Base-by-base conservation (phyloP, 148 eudicot genomes). In the Amaranthus hypochondriacus region DNA sequence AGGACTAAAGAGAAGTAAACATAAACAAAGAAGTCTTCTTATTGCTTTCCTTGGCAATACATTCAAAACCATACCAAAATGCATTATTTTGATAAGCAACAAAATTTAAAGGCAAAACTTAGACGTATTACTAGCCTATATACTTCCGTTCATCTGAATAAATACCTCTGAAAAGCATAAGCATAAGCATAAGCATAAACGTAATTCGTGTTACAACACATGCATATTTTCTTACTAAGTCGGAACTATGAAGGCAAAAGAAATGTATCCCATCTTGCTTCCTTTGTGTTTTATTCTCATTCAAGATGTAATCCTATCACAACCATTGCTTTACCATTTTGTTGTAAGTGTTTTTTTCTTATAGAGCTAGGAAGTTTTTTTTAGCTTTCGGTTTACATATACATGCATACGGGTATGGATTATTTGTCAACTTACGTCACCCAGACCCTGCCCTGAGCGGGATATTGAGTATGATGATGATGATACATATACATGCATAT, bases 291-390 rank as follows among this genome's bases (percentile, higher is more conserved):
- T 70, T 43, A 5, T 70, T 12, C 21, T 79, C 9, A 13, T 51
- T 55, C 49, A 75, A 13, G 11, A 52, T 44, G 14, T 50, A n/a
- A 21, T 52, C 48, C 68, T 50, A 39, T 44, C 44, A 5, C 58
- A 79, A 2, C 42, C 75, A 44, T 18, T 10, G 15, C 3, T 13
- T 3, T 66, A 75, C 71, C 44, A n/a, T 62, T 79, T 65, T 46
- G 78, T 64, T 51, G 82, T 79, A 79, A 75, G 82, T 71, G 50
- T 73, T 56, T 3, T 57, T 47, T 13, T 47, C 1, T 11, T 2
- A 15, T 14, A 0, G 2, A 0, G 39, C 39, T 28, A 28, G 39
- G 39, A 28, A 28, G 39, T 28, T 28, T 28, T 28, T 28, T 28
- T 28, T 28, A 28, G 39, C 39, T 28, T 28, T 28, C 1, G 39